Percentiles rank a stretch among this genome's conserved stretches.
phyloP scores from a whole-genome alignment of 768 basidiomycete species.

The Xanthoconium stramineum region DNA sequence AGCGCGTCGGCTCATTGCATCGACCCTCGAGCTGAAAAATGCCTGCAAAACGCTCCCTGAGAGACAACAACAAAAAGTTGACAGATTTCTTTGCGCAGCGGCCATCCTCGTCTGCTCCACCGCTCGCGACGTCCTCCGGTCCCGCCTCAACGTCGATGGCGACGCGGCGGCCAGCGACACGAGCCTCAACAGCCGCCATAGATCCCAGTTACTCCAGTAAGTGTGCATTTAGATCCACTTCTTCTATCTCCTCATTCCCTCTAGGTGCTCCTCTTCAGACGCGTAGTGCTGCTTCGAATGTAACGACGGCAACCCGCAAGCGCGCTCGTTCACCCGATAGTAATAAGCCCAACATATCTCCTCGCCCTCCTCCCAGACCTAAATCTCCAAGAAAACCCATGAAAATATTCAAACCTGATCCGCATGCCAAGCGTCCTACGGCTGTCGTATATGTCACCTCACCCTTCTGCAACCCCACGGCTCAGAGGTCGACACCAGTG shows the following conservation, averaged over 20 bases:
- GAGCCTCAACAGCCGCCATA: conserved; percentile 1
- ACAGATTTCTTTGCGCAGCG: conserved; percentile 47
- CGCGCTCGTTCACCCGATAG: conserved; percentile 26
- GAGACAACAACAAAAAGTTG: conserved; percentile 28
- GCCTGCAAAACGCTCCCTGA: conserved; percentile 13
- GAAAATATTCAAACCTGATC: conserved; percentile 16
- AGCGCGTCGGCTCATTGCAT: conserved; percentile 7
- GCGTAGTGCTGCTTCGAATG: conserved; percentile 6
- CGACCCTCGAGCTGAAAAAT: conserved; percentile 9
- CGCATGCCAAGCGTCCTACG: conserved; percentile 2
- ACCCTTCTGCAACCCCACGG: conserved; percentile 36
- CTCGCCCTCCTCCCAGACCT: conserved; percentile 8
- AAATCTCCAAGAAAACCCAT: conserved; percentile 22
- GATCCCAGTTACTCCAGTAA: conserved; percentile 17
- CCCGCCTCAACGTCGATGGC: background rate
- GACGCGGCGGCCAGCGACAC: conserved; percentile 10
- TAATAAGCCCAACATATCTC: background rate
- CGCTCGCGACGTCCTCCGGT: conserved; percentile 2
- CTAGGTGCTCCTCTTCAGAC: conserved; percentile 9
- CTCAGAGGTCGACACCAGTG: background rate
- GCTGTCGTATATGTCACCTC: conserved; percentile 10
- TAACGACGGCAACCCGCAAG: conserved; percentile 19
- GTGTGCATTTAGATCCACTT: background rate
- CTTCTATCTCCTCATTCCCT: conserved; percentile 4
- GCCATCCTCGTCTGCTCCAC: conserved; percentile 19